Conservation (phyloP, 352 stramenopile species). For the Globisporangium perplexum region DNA sequence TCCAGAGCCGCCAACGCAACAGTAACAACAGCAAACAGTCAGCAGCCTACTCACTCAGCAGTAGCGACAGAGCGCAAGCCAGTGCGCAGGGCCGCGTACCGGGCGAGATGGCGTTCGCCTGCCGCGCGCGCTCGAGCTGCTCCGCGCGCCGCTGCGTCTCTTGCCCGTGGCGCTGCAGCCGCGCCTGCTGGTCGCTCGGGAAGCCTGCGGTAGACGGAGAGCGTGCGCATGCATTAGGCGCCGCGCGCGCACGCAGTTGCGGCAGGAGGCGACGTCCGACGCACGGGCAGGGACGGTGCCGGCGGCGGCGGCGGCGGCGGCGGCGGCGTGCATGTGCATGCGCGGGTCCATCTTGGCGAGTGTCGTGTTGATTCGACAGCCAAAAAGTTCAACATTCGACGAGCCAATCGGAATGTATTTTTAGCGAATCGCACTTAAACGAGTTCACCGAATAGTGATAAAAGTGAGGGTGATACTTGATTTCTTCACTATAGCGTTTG, state of each 20-base stretch:
- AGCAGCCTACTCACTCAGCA: neutral
- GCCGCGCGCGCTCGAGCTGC: conserved; percentile 35
- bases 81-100: conserved; percentile 12
- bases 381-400: conserved; percentile 9
- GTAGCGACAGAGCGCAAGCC: neutral
- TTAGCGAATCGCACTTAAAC: too few relatives aligned
- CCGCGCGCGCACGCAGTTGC: neutral
- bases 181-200: conserved; percentile 9
- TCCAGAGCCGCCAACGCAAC: conserved; percentile 1
- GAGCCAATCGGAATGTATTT: neutral
- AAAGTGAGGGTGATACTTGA: neutral
- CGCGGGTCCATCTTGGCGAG: conserved; percentile 10
- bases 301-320: too few relatives aligned
- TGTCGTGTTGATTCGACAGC: conserved; percentile 13
- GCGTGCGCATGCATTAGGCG: too few relatives aligned
- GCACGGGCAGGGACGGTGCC: neutral
- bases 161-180: conserved; percentile 22
- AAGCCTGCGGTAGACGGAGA: conserved; percentile 2
- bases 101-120: conserved; percentile 33
- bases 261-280: neutral
- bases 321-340: too few relatives aligned
- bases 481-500: too few relatives aligned
- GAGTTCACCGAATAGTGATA: too few relatives aligned
- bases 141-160: conserved; percentile 27
- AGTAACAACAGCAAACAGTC: neutral